These are phyloP conservation scores for Russula sp. DNA, from an alignment of 768 basidiomycete species.

Conservation along the genomic window DNA sequence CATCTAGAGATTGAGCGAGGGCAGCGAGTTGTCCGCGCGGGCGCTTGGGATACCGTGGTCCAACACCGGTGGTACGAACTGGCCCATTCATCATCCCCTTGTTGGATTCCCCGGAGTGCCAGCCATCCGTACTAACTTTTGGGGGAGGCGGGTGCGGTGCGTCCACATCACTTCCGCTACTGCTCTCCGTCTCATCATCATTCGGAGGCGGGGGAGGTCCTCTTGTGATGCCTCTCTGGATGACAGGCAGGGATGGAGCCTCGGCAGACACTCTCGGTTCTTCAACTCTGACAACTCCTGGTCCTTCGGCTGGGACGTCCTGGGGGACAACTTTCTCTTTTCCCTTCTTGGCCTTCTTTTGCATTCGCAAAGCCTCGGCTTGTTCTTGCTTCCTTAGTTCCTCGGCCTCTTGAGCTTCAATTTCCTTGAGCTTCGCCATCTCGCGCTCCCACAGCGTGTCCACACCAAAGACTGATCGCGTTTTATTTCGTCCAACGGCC, in stretches of 20 bases:
- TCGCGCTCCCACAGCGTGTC: constrained; percentile 93
- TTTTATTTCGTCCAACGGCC: constrained; percentile 35
- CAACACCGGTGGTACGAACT: constrained; percentile 56
- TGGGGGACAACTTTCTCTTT: constrained; percentile 42
- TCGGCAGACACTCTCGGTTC: constrained; percentile 23
- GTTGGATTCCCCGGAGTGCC: constrained; percentile 56
- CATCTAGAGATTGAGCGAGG: constrained; percentile 30
- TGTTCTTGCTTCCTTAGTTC: constrained; percentile 53
- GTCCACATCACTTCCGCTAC: constrained; percentile 46
- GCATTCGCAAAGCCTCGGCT: constrained; percentile 47
- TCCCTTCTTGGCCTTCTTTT: constrained; percentile 39
- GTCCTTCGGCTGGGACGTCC: constrained; percentile 5
- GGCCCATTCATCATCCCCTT: constrained; percentile 53
- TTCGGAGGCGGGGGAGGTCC: constrained; percentile 38
- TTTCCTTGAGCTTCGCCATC: constrained; percentile 72
- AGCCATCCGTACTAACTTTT: constrained; percentile 21
- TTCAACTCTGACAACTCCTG: neutral
- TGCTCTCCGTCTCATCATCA: constrained; percentile 51
- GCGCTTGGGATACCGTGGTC: constrained; percentile 49
- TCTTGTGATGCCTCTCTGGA: constrained; percentile 38
- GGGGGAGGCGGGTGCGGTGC: neutral
- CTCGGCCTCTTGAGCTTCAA: constrained; percentile 63
- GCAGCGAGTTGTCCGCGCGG: constrained; percentile 27
- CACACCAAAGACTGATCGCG: constrained; percentile 86
- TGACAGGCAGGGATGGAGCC: constrained; percentile 38